Conservation (phyloP, 163 green algal genomes). For the Scenedesmus sp. region DNA sequence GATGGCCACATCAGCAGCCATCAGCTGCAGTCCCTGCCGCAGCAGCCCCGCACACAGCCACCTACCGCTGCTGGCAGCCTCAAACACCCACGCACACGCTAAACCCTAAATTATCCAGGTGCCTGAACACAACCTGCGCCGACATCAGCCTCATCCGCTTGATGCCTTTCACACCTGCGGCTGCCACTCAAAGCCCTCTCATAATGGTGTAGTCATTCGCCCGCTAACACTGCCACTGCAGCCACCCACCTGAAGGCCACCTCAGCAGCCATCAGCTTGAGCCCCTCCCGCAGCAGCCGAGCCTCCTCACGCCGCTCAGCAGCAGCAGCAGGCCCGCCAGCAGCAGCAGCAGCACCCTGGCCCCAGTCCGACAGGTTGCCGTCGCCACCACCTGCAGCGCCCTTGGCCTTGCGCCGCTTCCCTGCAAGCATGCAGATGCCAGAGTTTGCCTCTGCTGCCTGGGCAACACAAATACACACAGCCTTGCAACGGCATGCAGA, state of each 20-base stretch:
- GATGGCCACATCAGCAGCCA: too few relatives aligned
- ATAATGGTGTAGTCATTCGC: too few relatives aligned
- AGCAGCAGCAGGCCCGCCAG: slow-evolving; percentile 7
- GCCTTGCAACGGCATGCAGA: too few relatives aligned
- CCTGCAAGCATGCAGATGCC: not conserved
- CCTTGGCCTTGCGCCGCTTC: not conserved
- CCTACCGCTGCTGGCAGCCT: too few relatives aligned
- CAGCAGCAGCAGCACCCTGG: not conserved
- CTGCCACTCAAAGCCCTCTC: too few relatives aligned
- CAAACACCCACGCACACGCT: too few relatives aligned
- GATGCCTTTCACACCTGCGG: not conserved
- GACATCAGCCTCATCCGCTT: too few relatives aligned
- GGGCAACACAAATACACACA: too few relatives aligned
- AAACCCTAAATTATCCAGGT: too few relatives aligned
- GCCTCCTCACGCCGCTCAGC: not conserved
- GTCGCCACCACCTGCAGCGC: not conserved
- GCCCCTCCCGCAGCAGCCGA: not conserved
- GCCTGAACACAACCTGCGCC: too few relatives aligned
- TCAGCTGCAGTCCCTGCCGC: too few relatives aligned
- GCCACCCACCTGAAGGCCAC: slow-evolving; percentile 9
- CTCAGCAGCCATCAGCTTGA: slow-evolving; percentile 34
- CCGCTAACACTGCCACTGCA: not conserved
- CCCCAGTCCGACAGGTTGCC: slow-evolving; percentile 25
- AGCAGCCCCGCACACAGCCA: too few relatives aligned
- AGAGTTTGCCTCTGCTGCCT: not conserved